Base-by-base conservation (phyloP, 1,139 yeast genomes). In the Kodamaea arcana region DNA sequence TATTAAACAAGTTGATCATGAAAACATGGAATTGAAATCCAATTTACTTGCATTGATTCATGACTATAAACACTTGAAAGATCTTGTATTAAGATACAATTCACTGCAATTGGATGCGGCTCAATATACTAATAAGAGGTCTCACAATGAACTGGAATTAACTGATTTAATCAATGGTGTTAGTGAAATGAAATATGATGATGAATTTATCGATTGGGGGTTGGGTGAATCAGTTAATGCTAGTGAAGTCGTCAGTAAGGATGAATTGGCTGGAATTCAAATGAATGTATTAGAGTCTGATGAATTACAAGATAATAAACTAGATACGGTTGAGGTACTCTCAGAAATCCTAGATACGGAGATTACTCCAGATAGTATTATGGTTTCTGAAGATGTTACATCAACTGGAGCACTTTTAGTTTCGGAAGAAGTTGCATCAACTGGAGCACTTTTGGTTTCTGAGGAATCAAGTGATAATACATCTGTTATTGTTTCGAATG, bases 11-110 rank as follows among this genome's bases (percentile, higher is more conserved):
- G 52, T 68, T 13, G 65, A 62, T 27, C 41, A 48, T 15, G 75
- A 69, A 46, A 69, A 69, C 44, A 43, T 48, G 32, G 56, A 55
- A 18, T 58, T 69, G 36, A 69, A 69, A 39, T 45, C 58, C 8
- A 58, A 61, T 36, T 51, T 69, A 28, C 54, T 69, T 29, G 51
- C 59, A 29, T 54, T 69, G 37, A 68, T 69, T 24, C 64, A 68
- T 36, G 74, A 69, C 39, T 69, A 69, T 48, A 67, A 67, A 44
- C 53, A 60, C 32, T 54, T 69, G 43, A 60, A 62, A 39, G 54
- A 53, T 31, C 49, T 56, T 43, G 70, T 69, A 20, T 51, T 58
- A 33, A 49, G 55, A n/a, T 32, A 36, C 35, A 35, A 36, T 11
- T 37, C 33, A 13, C n/a, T n/a, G n/a, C 18, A 17, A 14, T 26